Conservation (phyloP, 768 basidiomycete genomes). For the Panellus pusillus region DNA sequence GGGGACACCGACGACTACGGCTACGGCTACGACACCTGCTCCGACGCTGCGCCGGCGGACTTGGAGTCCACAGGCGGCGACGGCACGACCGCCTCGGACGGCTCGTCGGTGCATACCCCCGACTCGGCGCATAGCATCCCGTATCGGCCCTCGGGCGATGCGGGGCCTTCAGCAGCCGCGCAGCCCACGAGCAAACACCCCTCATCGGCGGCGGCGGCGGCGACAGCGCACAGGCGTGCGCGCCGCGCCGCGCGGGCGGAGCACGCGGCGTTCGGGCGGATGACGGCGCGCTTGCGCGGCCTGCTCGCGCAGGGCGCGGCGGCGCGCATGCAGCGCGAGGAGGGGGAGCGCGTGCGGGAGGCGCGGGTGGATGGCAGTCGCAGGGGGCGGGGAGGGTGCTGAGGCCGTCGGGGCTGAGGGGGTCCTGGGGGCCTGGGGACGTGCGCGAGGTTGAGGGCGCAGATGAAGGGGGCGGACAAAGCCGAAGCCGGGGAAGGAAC, state of each 20-base stretch:
- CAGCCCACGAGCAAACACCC: too few relatives aligned
- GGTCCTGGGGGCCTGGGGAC: conserved; percentile 9
- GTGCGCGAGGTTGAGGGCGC: neutral
- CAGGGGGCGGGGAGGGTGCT: conserved; percentile 9
- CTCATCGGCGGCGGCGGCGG: too few relatives aligned
- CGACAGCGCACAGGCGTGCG: too few relatives aligned
- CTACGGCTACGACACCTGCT: neutral
- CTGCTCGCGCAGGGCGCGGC: conserved; percentile 9
- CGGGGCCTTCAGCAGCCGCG: too few relatives aligned
- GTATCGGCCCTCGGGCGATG: conserved; percentile 6
- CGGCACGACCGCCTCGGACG: conserved; percentile 8
- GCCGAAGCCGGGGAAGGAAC: neutral
- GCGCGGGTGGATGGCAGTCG: too few relatives aligned
- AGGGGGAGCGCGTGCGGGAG: conserved; percentile 14
- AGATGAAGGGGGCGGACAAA: neutral
- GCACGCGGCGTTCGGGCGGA: conserved; percentile 17
- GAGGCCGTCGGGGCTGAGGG: conserved; percentile 13
- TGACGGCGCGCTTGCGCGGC: conserved; percentile 14
- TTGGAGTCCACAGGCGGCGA: neutral
- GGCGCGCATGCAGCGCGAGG: conserved; percentile 11
- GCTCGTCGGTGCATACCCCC: conserved; percentile 22
- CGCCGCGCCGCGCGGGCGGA: conserved; percentile 8
- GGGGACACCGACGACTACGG: conserved; percentile 1
- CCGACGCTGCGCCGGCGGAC: neutral
- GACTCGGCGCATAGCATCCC: conserved; percentile 18